Evolutionary conservation across 495 filamentous ascomycete species (phyloP).

Genomic region (Penicillium chermesinum): DNA sequence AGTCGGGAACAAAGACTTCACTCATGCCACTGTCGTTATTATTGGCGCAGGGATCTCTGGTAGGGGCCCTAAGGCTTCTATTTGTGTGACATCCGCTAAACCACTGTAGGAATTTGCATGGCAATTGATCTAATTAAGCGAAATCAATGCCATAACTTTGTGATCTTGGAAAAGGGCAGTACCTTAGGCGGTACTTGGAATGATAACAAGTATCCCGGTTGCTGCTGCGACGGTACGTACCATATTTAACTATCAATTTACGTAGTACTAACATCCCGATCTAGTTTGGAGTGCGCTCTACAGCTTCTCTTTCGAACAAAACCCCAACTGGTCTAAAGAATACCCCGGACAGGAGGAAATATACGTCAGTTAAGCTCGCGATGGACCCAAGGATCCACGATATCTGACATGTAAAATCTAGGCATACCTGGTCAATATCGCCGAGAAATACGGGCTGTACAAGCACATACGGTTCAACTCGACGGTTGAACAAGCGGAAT

Average conservation of each 20-base stretch:
- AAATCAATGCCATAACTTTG: constrained; percentile 49
- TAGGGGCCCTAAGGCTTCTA: constrained; percentile 1
- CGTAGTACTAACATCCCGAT: constrained; percentile 1
- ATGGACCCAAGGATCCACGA: too few relatives aligned
- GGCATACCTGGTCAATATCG: constrained; percentile 52
- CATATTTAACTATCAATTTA: not conserved
- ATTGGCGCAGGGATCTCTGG: constrained; percentile 50
- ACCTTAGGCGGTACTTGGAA: constrained; percentile 53
- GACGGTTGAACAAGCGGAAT: constrained; percentile 45
- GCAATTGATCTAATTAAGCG: constrained; percentile 53
- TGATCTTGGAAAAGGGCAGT: constrained; percentile 51
- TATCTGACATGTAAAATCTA: constrained; percentile 7
- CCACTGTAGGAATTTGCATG: constrained; percentile 44
- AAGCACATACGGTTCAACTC: constrained; percentile 54
- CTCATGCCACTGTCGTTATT: constrained; percentile 48
- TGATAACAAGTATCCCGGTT: constrained; percentile 51
- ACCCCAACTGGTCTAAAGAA: constrained; percentile 57
- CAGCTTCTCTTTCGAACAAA: constrained; percentile 64
- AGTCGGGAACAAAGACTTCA: constrained; percentile 29
- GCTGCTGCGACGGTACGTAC: constrained; percentile 46
- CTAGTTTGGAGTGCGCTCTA: constrained; percentile 49
- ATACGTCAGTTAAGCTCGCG: not conserved
- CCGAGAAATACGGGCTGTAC: constrained; percentile 55
- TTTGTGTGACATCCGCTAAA: not conserved
- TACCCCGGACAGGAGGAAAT: constrained; percentile 63